Percentiles rank a stretch among this genome's conserved stretches.
Evolutionary conservation across 352 stramenopile species (phyloP).

Genomic region (Phytophthora cryptogea): DNA sequence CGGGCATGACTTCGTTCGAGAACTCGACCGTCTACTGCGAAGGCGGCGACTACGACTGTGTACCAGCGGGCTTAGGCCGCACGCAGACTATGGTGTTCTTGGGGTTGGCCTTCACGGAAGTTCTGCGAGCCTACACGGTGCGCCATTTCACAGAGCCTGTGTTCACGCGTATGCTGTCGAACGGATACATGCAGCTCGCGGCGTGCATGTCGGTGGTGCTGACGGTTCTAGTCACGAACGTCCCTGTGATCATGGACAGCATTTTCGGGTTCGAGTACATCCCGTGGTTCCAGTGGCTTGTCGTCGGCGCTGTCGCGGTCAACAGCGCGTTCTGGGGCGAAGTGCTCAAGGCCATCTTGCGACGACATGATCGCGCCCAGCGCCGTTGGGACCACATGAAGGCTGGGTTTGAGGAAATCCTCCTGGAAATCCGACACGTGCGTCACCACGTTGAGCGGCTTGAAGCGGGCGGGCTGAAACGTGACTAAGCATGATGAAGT

Average conservation of each 20-base stretch:
- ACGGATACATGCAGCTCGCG: slow-evolving; percentile 69
- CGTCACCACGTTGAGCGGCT: slow-evolving; percentile 58
- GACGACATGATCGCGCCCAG: slow-evolving; percentile 40
- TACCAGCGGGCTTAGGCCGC: slow-evolving; percentile 59
- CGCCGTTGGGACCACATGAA: slow-evolving; percentile 51
- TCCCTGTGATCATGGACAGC: slow-evolving; percentile 60
- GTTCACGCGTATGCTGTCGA: slow-evolving; percentile 64
- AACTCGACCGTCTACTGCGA: slow-evolving; percentile 54
- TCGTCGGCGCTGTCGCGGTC: slow-evolving; percentile 43
- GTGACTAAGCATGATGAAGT: slow-evolving; percentile 26
- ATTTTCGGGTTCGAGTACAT: slow-evolving; percentile 76
- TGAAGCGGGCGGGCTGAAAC: slow-evolving; percentile 35
- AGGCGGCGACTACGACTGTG: slow-evolving; percentile 62
- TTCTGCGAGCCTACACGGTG: slow-evolving; percentile 79
- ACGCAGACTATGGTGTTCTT: slow-evolving; percentile 82
- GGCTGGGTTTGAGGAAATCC: slow-evolving; percentile 56
- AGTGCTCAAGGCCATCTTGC: slow-evolving; percentile 52
- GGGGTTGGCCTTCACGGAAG: slow-evolving; percentile 67
- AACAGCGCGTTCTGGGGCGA: slow-evolving; percentile 65
- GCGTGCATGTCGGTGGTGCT: slow-evolving; percentile 56
- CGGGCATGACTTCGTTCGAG: slow-evolving; percentile 35
- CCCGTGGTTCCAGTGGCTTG: slow-evolving; percentile 59
- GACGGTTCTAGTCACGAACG: slow-evolving; percentile 58
- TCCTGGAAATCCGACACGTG: slow-evolving; percentile 67
- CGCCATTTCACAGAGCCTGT: slow-evolving; percentile 72